A percentile compares a stretch with the other conserved stretches of the same genome.
Conservation (phyloP, 1,284 basidiomycete species). For the Blastosporella zonata region DNA sequence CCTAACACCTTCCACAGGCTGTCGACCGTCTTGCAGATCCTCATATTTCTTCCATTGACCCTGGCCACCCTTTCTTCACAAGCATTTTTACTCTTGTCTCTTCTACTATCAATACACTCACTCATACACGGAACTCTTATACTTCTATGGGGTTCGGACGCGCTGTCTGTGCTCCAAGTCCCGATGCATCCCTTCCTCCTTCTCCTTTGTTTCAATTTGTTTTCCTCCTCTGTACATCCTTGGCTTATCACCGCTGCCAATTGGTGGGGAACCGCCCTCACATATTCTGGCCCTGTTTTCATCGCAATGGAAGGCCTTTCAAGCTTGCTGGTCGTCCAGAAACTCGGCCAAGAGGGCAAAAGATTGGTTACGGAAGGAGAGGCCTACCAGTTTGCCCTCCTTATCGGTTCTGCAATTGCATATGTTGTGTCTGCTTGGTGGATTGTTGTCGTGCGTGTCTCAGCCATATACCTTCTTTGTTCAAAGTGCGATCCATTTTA, state of each 20-base stretch:
- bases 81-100: slow-evolving; percentile 77
- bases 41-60: slow-evolving; percentile 81
- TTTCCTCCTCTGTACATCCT: slow-evolving; percentile 62
- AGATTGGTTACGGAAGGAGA: slow-evolving; percentile 69
- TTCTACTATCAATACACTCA: slow-evolving; percentile 72
- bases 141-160: slow-evolving; percentile 61
- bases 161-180: slow-evolving; percentile 71
- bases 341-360: slow-evolving; percentile 71
- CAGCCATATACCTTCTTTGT: neutral
- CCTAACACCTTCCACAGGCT: slow-evolving; percentile 40
- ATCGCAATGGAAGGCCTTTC: slow-evolving; percentile 82
- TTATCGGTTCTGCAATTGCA: slow-evolving; percentile 69
- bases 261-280: slow-evolving; percentile 73
- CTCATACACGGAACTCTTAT: slow-evolving; percentile 73
- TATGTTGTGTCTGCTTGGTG: slow-evolving; percentile 80
- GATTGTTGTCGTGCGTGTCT: slow-evolving; percentile 65
- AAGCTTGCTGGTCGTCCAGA: slow-evolving; percentile 77
- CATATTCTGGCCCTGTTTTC: slow-evolving; percentile 73
- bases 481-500: slow-evolving; percentile 26
- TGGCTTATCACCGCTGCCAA: slow-evolving; percentile 52
- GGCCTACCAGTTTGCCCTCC: slow-evolving; percentile 68
- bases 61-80: slow-evolving; percentile 75
- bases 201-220: slow-evolving; percentile 77
- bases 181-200: slow-evolving; percentile 80
- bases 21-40: slow-evolving; percentile 74